These are phyloP conservation scores for Neophaeococcomyces mojaviensis DNA, from an alignment of 2,329 filamentous ascomycete species.

Conservation along the genomic window DNA sequence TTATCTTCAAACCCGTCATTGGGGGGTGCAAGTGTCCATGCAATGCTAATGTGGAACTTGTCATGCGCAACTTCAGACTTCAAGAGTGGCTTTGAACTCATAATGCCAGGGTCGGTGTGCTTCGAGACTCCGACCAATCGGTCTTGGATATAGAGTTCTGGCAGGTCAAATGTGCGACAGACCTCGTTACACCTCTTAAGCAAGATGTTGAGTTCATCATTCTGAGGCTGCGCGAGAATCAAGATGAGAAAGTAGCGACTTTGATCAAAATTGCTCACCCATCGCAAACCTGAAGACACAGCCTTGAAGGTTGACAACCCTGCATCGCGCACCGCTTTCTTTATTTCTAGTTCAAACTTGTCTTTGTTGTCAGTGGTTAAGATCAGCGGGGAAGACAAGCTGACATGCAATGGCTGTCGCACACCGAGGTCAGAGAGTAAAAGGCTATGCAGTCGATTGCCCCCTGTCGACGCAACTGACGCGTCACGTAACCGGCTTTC, in stretches of 20 bases:
- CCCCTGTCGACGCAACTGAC: background rate
- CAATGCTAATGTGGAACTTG: conserved; percentile 82
- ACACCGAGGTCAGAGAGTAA: conserved; percentile 70
- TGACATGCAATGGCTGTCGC: conserved; percentile 78
- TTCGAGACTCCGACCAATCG: conserved; percentile 3
- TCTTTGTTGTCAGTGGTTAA: conserved; percentile 67
- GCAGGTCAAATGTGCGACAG: conserved; percentile 55
- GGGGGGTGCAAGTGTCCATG: conserved; percentile 54
- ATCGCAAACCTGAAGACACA: conserved; percentile 44
- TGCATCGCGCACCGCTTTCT: conserved; percentile 31
- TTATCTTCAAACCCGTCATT: conserved; percentile 42
- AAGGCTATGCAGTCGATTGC: conserved; percentile 46
- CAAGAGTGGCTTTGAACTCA: conserved; percentile 19
- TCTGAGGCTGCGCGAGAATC: conserved; percentile 44
- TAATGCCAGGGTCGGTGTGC: conserved; percentile 4
- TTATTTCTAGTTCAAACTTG: conserved; percentile 54
- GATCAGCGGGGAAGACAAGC: conserved; percentile 73
- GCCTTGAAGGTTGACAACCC: conserved; percentile 41
- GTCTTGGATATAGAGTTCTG: conserved; percentile 55
- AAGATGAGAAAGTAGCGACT: conserved; percentile 81
- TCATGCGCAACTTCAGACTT: conserved; percentile 37
- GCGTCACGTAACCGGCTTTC: background rate
- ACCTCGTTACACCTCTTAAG: conserved; percentile 60
- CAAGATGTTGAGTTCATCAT: conserved; percentile 54
- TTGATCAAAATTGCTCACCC: conserved; percentile 59